Conservation (phyloP, 495 filamentous ascomycete species). For the Entonaema liquescens region DNA sequence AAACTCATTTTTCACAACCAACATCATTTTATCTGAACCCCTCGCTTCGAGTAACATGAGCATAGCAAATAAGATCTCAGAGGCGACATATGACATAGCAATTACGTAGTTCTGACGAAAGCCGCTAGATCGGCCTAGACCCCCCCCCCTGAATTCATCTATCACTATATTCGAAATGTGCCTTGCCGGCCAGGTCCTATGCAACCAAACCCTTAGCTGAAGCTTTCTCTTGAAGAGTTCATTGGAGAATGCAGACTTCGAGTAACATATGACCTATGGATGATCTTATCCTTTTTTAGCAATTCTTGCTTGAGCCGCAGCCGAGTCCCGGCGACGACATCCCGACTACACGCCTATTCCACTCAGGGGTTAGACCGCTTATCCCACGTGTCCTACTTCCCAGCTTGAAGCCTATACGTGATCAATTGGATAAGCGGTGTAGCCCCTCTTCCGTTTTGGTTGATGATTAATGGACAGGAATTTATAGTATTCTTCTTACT, state of each 20-base stretch:
- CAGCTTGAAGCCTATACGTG: not conserved
- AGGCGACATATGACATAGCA: slow-evolving; percentile 5
- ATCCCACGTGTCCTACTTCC: slow-evolving; percentile 33
- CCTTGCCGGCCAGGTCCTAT: slow-evolving; percentile 24
- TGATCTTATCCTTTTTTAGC: slow-evolving; percentile 38
- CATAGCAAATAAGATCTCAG: not conserved
- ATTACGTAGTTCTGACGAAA: slow-evolving; percentile 29
- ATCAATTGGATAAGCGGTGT: slow-evolving; percentile 14
- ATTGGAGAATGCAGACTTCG: slow-evolving; percentile 33
- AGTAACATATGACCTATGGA: slow-evolving; percentile 37
- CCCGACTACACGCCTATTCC: slow-evolving; percentile 27
- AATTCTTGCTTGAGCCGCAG: slow-evolving; percentile 38
- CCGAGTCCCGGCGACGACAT: slow-evolving; percentile 40
- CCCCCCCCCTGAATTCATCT: slow-evolving; percentile 21
- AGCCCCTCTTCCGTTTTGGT: slow-evolving; percentile 5
- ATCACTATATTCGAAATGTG: slow-evolving; percentile 18
- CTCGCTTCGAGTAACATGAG: not conserved
- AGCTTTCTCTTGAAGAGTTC: slow-evolving; percentile 7
- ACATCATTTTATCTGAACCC: not conserved
- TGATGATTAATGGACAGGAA: not conserved
- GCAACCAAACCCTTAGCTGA: slow-evolving; percentile 34
- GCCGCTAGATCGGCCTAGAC: slow-evolving; percentile 31
- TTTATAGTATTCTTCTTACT: slow-evolving; percentile 7
- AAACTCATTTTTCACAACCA: not conserved
- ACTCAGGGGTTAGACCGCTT: slow-evolving; percentile 30